These are phyloP conservation scores for Syzygium syzygioides DNA, from an alignment of 441 rosid species.

Conservation along the genomic window DNA sequence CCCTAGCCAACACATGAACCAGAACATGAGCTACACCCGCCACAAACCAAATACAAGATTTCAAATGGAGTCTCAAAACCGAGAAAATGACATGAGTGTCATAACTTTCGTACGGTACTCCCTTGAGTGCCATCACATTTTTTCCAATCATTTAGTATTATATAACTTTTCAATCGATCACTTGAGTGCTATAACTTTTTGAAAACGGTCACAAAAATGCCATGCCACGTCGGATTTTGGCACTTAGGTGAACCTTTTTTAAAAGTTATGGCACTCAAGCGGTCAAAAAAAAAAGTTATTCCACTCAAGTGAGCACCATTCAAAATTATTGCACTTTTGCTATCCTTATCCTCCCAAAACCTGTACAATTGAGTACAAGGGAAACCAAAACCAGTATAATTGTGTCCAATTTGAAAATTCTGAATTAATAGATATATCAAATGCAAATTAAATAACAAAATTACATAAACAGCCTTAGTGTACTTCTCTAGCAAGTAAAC, in stretches of 20 bases:
- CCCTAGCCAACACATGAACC: neutral
- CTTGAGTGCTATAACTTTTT: neutral
- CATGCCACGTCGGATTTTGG: neutral
- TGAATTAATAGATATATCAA: neutral
- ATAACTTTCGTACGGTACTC: neutral
- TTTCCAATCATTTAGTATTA: neutral
- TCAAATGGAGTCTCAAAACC: neutral
- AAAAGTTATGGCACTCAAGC: neutral
- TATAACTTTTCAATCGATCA: neutral
- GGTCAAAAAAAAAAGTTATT: neutral
- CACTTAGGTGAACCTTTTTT: neutral
- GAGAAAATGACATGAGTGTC: neutral
- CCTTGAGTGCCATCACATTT: no score
- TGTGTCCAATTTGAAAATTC: neutral
- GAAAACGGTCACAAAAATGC: neutral
- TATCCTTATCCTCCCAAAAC: neutral
- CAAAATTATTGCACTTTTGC: neutral
- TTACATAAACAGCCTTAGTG: neutral
- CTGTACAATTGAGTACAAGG: neutral
- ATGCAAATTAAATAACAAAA: neutral
- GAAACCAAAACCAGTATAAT: neutral
- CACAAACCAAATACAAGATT: neutral
- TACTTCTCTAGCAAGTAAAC: neutral
- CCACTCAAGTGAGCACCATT: neutral
- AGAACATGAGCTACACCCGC: neutral